Evolutionary conservation across 768 basidiomycete species (phyloP).

Genomic region (Vararia minispora): DNA sequence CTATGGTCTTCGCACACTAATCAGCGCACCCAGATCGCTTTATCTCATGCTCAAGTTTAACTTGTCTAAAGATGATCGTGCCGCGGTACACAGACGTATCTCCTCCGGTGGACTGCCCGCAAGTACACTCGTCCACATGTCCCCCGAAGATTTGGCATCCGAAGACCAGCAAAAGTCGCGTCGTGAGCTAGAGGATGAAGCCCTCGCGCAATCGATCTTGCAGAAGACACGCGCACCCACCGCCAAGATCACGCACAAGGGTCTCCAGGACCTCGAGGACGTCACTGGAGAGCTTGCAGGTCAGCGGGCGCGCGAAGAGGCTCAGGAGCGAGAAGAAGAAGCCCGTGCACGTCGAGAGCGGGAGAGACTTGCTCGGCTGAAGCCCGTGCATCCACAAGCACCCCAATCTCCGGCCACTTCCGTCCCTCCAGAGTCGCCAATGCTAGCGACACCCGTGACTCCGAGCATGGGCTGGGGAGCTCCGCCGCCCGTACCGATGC

Average conservation of each 20-base stretch:
- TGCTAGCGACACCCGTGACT: too few species aligned
- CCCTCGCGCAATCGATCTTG: slow-evolving; percentile 77
- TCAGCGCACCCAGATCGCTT: slow-evolving; percentile 2
- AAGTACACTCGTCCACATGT: slow-evolving; percentile 70
- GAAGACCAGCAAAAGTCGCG: slow-evolving; percentile 81
- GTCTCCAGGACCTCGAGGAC: slow-evolving; percentile 83
- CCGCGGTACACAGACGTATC: slow-evolving; percentile 70
- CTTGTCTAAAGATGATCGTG: slow-evolving; percentile 71
- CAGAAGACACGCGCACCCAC: slow-evolving; percentile 50
- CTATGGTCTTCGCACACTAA: not conserved
- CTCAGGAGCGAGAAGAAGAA: slow-evolving; percentile 53
- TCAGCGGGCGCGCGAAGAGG: slow-evolving; percentile 25
- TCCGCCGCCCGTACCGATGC: slow-evolving; percentile 44
- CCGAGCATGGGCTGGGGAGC: slow-evolving; percentile 45
- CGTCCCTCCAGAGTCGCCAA: slow-evolving; percentile 65
- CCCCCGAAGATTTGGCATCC: slow-evolving; percentile 80
- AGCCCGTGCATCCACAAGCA: slow-evolving; percentile 24
- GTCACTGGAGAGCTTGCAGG: slow-evolving; percentile 33
- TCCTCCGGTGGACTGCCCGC: slow-evolving; percentile 54
- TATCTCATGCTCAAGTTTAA: slow-evolving; percentile 68
- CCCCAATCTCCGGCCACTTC: slow-evolving; percentile 35
- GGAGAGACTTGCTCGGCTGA: slow-evolving; percentile 55
- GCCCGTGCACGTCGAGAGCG: slow-evolving; percentile 50
- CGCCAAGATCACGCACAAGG: slow-evolving; percentile 91
- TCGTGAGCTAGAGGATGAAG: slow-evolving; percentile 70